Evolutionary conservation across 169 alveolate genomes (phyloP), one percentile per base, ranked within the genome.

Genomic region (Plasmodium yoelii): DNA sequence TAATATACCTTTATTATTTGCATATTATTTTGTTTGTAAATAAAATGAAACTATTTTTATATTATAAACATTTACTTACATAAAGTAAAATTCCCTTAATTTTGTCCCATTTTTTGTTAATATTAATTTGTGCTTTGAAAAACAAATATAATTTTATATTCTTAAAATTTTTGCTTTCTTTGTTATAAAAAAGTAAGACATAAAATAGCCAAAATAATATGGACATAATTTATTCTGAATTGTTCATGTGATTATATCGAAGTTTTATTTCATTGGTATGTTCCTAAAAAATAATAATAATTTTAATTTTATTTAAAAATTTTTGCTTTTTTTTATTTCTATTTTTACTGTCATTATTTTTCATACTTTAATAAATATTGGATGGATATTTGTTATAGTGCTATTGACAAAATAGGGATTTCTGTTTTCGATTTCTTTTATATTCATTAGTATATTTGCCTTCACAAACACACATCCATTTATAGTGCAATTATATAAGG

Each of bases 211-310:
- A 34, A 34, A 34, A 34, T 34, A 34, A 34, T 34, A 34, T 34
- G 7, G 0, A 34, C 4, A 34, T 5, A 34, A 3, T 34, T 34
- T 34, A 34, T 34, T 34, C 42, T 34, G 42, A 34, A 34, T 19
- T 68, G 51, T 47, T 73, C 61, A 75, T 15, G 44, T 75, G 74
- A 65, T 56, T 68, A 75, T 75, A 75, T 63, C 88, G 9, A 8
- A 64, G 56, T 9, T 46, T 61, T 61, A 75, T 75, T 75, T 75
- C 88, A 13, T 64, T 18, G 15, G 19, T 24, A 55, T 75, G 47
- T 59, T 75, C 88, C 88, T 75, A 68, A 75, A 65, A 61, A 75
- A 39, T 61, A 24, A 59, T 61, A 24, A 47, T 46, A 73, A 15
- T 13, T 9, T 6, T 15, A 47, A 39, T 61, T 61, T 22, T 70